Evolutionary conservation across 306 rosid species (phyloP).

Genomic region (Sesbania bispinosa): DNA sequence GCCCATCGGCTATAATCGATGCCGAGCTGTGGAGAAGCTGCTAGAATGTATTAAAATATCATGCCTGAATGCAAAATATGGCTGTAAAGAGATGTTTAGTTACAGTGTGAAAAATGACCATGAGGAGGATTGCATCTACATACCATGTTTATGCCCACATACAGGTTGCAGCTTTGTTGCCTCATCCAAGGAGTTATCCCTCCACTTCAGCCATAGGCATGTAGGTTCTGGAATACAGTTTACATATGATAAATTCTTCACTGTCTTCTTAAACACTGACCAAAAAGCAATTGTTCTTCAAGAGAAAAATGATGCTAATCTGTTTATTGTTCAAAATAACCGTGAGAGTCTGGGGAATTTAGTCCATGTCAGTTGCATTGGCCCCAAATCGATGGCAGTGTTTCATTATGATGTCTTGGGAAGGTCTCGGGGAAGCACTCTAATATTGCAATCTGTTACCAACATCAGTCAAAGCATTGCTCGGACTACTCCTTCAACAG

Average conservation of each 20-base stretch:
- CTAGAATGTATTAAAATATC: slow-evolving; percentile 59
- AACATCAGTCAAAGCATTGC: slow-evolving; percentile 31
- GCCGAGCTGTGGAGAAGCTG: slow-evolving; percentile 72
- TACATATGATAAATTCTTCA: slow-evolving; percentile 30
- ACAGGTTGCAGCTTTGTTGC: slow-evolving; percentile 42
- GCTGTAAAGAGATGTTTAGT: slow-evolving; percentile 45
- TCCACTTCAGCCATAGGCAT: slow-evolving; percentile 51
- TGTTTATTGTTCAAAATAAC: slow-evolving; percentile 48
- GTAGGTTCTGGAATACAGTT: slow-evolving; percentile 33
- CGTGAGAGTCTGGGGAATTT: slow-evolving; percentile 39
- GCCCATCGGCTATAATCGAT: slow-evolving; percentile 74
- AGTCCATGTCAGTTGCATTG: slow-evolving; percentile 43
- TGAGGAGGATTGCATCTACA: slow-evolving; percentile 51
- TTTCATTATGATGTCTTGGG: slow-evolving; percentile 50
- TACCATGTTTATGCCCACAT: slow-evolving; percentile 62
- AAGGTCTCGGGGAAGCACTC: slow-evolving; percentile 28
- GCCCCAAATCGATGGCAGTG: slow-evolving; percentile 33
- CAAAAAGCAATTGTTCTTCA: slow-evolving; percentile 42
- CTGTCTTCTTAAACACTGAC: slow-evolving; percentile 14
- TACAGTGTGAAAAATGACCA: slow-evolving; percentile 47
- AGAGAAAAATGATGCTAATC: slow-evolving; percentile 39
- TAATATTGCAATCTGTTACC: slow-evolving; percentile 40
- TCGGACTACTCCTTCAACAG: slow-evolving; percentile 18
- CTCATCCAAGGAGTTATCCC: slow-evolving; percentile 44
- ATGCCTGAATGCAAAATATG: slow-evolving; percentile 50